Base-by-base conservation (phyloP, 1,139 yeast species). In the Saccharomyces hybrid region DNA sequence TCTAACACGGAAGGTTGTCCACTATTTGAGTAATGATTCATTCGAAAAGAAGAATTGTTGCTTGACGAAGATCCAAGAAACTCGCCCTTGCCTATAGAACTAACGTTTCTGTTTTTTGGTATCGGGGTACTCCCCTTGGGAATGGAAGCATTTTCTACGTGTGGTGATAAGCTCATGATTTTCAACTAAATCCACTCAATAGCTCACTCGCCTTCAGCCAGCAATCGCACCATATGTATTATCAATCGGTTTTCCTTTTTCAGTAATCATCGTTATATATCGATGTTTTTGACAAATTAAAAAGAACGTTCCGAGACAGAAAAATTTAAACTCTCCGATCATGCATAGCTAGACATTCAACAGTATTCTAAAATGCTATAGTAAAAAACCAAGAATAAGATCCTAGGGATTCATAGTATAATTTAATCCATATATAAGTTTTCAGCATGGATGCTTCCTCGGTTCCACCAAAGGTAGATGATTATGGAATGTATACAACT, bases 21-120 rank as follows among this genome's bases (percentile, higher is more conserved):
- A 25, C 48, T 48, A 14, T 30, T 50, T 13, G 59, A 50, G 54
- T 52, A 55, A 50, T 53, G 58, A 34, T 57, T 57, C 51, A 55
- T 50, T 34, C 59, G 54, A 49, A 57, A 57, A 4, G 59, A 57
- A 5, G 58, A 55, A 32, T 55, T 54, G 25, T 51, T 48, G 26
- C 52, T 47, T 8, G 58, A 54, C n/a, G 49, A 47, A 47, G 59
- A 55, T 49, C 56, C 56, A 25, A 57, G 32, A 16, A 38, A 20
- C 25, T 38, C 56, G 58, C 25, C 41, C 51, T 26, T 56, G 41
- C 11, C 57, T 49, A 41, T 52, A 55, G 14, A 57, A 57, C 41
- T 51, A 34, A n/a, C 54, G 49, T 16, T 55, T 8, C 27, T 55
- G 55, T 20, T 56, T 54, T 38, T 54, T 54, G 9, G 58, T 50